A percentile compares a stretch with the other conserved stretches of the same genome.
phyloP scores from a whole-genome alignment of 805 yeast species.

The Saturnispora diversa region DNA sequence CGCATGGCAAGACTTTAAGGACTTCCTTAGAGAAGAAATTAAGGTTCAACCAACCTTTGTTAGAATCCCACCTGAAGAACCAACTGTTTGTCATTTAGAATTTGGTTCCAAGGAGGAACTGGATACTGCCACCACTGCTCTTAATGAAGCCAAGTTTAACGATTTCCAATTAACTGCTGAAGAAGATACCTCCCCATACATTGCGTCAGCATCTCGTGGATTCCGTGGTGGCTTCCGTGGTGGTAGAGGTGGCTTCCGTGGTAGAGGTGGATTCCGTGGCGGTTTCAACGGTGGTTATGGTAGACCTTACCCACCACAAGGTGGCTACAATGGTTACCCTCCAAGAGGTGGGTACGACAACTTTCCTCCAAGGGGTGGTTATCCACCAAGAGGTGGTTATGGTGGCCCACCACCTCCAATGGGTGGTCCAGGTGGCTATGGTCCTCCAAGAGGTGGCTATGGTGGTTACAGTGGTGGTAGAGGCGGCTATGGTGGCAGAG shows the following conservation, averaged over 20 bases:
- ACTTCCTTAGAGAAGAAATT: conserved; percentile 74
- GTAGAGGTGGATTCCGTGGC: conserved; percentile 17
- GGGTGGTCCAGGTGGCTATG: conserved; percentile 26
- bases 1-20: conserved; percentile 87
- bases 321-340: conserved; percentile 15
- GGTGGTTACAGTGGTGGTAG: conserved; percentile 29
- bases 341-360: conserved; percentile 31
- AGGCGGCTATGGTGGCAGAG: conserved; percentile 29
- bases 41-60: conserved; percentile 56
- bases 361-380: conserved; percentile 25
- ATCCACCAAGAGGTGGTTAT: conserved; percentile 28
- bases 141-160: conserved; percentile 68
- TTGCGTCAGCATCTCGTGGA: conserved; percentile 41
- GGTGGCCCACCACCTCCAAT: conserved; percentile 24
- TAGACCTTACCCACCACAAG: conserved; percentile 16
- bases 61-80: conserved; percentile 40
- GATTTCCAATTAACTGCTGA: conserved; percentile 57
- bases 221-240: conserved; percentile 42
- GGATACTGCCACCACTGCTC: conserved; percentile 61
- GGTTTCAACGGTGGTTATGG: conserved; percentile 20
- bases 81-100: conserved; percentile 44
- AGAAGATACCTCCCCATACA: conserved; percentile 62
- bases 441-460: conserved; percentile 23
- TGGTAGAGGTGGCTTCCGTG: conserved; percentile 29
- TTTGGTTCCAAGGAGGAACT: conserved; percentile 64